phyloP scores from a whole-genome alignment of 176 grass and related monocot genomes.

The Aegilops tauschii region DNA sequence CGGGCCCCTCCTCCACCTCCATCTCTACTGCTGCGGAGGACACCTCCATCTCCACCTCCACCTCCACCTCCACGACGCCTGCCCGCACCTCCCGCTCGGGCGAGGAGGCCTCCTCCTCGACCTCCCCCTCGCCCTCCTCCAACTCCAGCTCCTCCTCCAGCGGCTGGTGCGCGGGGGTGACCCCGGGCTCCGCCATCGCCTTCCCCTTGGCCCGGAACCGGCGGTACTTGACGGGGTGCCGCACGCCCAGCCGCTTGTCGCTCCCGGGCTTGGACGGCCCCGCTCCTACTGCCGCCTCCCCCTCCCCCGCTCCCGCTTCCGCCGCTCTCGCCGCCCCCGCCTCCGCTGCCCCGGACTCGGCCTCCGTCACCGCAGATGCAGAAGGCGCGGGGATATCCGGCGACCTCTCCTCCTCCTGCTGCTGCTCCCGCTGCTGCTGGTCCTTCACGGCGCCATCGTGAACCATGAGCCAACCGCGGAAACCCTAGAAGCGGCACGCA shows the following conservation, averaged over 20 bases:
- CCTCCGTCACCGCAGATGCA: constrained; percentile 23
- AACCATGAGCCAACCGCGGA: constrained; percentile 48
- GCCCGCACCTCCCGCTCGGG: neutral
- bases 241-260: constrained; percentile 60
- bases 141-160: neutral
- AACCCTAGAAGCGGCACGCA: constrained; percentile 7
- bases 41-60: constrained; percentile 13
- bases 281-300: neutral
- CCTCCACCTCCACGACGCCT: neutral
- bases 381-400: neutral
- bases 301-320: neutral
- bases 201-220: constrained; percentile 45
- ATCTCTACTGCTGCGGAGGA: constrained; percentile 8
- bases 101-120: constrained; percentile 31
- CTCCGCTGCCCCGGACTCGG: neutral
- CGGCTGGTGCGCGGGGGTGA: neutral
- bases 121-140: constrained; percentile 20
- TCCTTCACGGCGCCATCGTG: constrained; percentile 74
- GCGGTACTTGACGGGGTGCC: constrained; percentile 61
- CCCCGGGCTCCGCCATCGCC: constrained; percentile 59
- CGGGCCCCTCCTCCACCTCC: constrained; percentile 8
- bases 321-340: neutral
- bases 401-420: constrained; percentile 3
- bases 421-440: neutral
- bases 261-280: constrained; percentile 17